Percentiles rank a stretch among this genome's conserved stretches.
Evolutionary conservation across 768 basidiomycete species (phyloP).

Genomic region (Mycena rosella): DNA sequence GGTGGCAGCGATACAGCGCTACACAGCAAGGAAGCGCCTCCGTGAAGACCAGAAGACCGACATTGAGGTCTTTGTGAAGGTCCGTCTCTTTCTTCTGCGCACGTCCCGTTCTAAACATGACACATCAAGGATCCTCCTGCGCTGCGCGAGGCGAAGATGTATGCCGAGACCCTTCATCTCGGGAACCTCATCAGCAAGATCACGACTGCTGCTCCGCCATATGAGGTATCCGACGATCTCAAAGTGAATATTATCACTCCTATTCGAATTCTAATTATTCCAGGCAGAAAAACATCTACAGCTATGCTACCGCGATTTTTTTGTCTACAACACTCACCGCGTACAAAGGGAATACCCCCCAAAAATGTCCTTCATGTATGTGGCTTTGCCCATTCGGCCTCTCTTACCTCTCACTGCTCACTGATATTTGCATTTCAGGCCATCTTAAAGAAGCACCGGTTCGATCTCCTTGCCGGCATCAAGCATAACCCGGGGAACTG

Average conservation of each 20-base stretch:
- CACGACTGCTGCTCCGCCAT: neutral
- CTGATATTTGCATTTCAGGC: neutral
- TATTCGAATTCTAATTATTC: neutral
- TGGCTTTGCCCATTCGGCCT: neutral
- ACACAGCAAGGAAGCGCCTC: neutral
- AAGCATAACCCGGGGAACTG: constrained; percentile 12
- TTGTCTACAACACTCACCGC: constrained; percentile 2
- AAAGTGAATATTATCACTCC: neutral
- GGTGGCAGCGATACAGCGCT: neutral
- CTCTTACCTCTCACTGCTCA: neutral
- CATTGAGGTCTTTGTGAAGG: neutral
- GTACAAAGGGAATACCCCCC: constrained; percentile 6
- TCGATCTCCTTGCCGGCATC: constrained; percentile 1
- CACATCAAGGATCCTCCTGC: neutral
- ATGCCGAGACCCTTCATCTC: neutral
- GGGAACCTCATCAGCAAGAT: neutral
- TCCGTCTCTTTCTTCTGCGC: neutral
- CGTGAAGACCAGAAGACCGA: neutral
- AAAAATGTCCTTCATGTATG: constrained; percentile 7
- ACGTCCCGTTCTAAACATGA: no score
- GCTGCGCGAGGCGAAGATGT: constrained; percentile 3
- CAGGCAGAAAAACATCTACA: constrained; percentile 21
- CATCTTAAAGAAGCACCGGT: neutral
- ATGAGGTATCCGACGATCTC: neutral
- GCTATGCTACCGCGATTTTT: neutral